phyloP scores from a whole-genome alignment of 176 grass and related monocot species.

The Musa beccarii region DNA sequence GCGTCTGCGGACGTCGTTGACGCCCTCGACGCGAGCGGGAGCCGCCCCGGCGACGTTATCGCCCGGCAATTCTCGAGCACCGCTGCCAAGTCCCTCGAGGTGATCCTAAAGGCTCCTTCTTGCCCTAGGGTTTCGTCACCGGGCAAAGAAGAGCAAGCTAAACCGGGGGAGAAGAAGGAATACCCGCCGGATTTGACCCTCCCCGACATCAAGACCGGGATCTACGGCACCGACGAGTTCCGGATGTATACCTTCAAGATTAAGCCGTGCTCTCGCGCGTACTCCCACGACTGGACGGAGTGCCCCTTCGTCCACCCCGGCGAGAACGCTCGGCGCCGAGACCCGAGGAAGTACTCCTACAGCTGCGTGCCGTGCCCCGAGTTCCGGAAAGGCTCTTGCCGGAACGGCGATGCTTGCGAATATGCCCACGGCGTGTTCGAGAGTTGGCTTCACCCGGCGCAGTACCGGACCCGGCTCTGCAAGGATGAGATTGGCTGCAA shows the following conservation, averaged over 20 bases:
- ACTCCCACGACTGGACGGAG: constrained; percentile 20
- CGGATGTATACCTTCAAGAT: constrained; percentile 20
- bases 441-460: constrained; percentile 17
- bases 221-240: constrained; percentile 18
- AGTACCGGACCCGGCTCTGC: constrained; percentile 18
- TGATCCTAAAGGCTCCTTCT: not conserved
- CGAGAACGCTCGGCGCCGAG: constrained; percentile 10
- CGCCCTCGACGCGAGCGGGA: constrained; percentile 26
- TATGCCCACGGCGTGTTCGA: constrained; percentile 19
- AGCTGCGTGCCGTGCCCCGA: constrained; percentile 18
- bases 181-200: constrained; percentile 13
- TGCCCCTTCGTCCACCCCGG: constrained; percentile 16
- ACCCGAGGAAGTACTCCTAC: constrained; percentile 9
- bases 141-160: constrained; percentile 29
- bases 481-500: constrained; percentile 16
- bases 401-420: constrained; percentile 17
- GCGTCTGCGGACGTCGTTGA: constrained; percentile 31
- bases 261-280: constrained; percentile 16
- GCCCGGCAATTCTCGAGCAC: not conserved
- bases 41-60: constrained; percentile 9
- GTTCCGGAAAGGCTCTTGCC: constrained; percentile 15
- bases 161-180: constrained; percentile 22
- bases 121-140: constrained; percentile 36
- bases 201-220: constrained; percentile 14
- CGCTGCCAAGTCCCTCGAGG: not conserved